A percentile compares a stretch with the other conserved stretches of the same genome.
These are phyloP conservation scores for Onygenales sp. DNA, from an alignment of 2,329 filamentous ascomycete species.

Conservation along the genomic window DNA sequence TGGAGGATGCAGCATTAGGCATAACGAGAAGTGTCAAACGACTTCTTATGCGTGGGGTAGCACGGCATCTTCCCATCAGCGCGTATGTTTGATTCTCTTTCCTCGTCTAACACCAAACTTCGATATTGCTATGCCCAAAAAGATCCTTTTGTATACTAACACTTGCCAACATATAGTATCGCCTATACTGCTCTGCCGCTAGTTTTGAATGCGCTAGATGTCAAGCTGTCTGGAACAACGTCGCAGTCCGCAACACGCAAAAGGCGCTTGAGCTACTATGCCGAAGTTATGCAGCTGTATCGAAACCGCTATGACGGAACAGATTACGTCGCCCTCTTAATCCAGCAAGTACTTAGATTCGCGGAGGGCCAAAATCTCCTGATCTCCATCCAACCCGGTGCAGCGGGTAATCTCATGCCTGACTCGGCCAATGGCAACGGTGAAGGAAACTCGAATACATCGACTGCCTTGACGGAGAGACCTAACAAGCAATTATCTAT, in stretches of 20 bases:
- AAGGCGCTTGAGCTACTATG: constrained; percentile 36
- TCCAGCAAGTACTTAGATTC: constrained; percentile 6
- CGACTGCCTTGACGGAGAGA: background rate
- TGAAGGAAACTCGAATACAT: background rate
- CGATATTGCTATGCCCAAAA: too few relatives aligned
- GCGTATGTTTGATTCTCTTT: constrained; percentile 27
- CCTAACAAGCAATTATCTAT: background rate
- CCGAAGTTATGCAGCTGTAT: constrained; percentile 39
- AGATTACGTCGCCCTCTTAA: constrained; percentile 28
- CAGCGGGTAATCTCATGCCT: background rate
- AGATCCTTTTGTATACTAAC: too few relatives aligned
- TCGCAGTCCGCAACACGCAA: constrained; percentile 33
- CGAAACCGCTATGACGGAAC: constrained; percentile 39
- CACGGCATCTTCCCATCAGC: constrained; percentile 40
- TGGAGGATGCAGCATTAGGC: constrained; percentile 36
- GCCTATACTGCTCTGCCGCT: constrained; percentile 30
- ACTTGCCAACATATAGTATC: constrained; percentile 7
- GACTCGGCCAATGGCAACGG: background rate
- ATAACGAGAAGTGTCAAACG: constrained; percentile 40
- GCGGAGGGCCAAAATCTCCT: background rate
- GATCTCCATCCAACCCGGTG: background rate
- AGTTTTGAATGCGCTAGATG: constrained; percentile 29
- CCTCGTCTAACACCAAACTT: too few relatives aligned
- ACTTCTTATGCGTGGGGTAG: constrained; percentile 37
- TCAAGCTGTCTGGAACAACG: constrained; percentile 27